Base-by-base conservation (phyloP, 2,329 filamentous ascomycete genomes). In the Arthrobotrys musiformis region DNA sequence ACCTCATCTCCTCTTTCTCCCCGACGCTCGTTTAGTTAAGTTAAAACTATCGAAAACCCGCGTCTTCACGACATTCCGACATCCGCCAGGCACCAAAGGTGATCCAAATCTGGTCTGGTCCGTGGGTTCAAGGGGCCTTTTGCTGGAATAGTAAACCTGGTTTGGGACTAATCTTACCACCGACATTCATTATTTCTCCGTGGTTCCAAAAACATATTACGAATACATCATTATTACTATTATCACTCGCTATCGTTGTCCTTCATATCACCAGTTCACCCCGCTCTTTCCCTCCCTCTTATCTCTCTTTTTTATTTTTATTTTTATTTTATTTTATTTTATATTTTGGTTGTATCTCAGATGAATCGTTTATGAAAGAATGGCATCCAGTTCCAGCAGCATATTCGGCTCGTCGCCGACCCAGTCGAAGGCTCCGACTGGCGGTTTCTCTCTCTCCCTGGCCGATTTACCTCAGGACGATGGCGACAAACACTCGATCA, bases 401-500 rank as follows among this genome's bases (percentile, higher is more conserved):
- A 48, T 70, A n/a, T 70, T 76, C 22, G 64, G 64, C 60, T 35
- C 56, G 17, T 76, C 72, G 37, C 61, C 69, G 48, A 60, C 48
- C 24, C 64, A 64, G 37, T 52, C 72, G 9, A 63, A 54, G 64
- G 46, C 64, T 13, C 72, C 72, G 26, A 70, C 72, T 60, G 79
- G 79, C 30, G 79, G 79, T 30, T 79, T 80, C 30, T 80, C 80
- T 17, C 80, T 81, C 64, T 79, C 80, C 40, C 63, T 81, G 81
- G 58, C 83, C 83, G 81, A 85, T 46, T 82, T 84, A 48, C 82
- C 85, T 73, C 86, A 88, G 33, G 79, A 81, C 62, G 80, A 81
- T 56, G 77, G 78, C 46, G 74, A 81, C 48, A 86, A 88, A 22
- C 86, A 89, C 54, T 91, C 90, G 79, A 86, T 91, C 72, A 90